Conservation (phyloP, 345 rosid genomes). For the Murraya koenigii region DNA sequence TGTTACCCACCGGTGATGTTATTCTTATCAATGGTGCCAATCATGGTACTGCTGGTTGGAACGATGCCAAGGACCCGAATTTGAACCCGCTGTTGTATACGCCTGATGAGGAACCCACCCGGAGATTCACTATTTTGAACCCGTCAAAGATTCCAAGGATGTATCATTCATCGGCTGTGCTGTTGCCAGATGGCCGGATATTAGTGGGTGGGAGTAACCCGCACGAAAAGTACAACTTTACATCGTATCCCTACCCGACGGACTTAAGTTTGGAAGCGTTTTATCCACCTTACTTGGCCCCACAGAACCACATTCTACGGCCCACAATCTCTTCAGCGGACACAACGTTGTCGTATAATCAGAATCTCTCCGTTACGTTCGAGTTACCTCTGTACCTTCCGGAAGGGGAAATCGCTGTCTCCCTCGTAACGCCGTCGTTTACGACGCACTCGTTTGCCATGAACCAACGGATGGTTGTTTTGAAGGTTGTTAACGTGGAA, state of each 20-base stretch:
- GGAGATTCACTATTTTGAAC: slow-evolving; percentile 51
- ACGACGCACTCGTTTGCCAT: slow-evolving; percentile 59
- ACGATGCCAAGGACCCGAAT: slow-evolving; percentile 54
- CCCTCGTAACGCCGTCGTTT: slow-evolving; percentile 54
- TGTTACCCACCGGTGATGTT: slow-evolving; percentile 57
- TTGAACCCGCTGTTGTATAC: slow-evolving; percentile 57
- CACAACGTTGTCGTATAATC: slow-evolving; percentile 30
- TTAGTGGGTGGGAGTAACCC: slow-evolving; percentile 88
- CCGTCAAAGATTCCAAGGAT: slow-evolving; percentile 48
- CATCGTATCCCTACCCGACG: slow-evolving; percentile 54
- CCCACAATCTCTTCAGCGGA: slow-evolving; percentile 47
- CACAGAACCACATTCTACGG: slow-evolving; percentile 28
- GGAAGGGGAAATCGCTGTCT: slow-evolving; percentile 23
- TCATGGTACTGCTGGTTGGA: slow-evolving; percentile 80
- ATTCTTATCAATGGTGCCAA: slow-evolving; percentile 65
- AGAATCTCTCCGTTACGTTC: slow-evolving; percentile 40
- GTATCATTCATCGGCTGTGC: slow-evolving; percentile 69
- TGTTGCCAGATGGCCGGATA: slow-evolving; percentile 67
- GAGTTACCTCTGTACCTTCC: slow-evolving; percentile 23
- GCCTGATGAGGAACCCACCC: slow-evolving; percentile 39
- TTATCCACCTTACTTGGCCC: slow-evolving; percentile 57
- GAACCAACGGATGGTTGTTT: slow-evolving; percentile 60
- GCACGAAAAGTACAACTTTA: slow-evolving; percentile 57
- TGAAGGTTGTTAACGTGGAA: slow-evolving; percentile 37
- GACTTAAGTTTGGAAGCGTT: slow-evolving; percentile 79